Conservation (phyloP, 495 filamentous ascomycete genomes). For the Aspergillus mulundensis region DNA sequence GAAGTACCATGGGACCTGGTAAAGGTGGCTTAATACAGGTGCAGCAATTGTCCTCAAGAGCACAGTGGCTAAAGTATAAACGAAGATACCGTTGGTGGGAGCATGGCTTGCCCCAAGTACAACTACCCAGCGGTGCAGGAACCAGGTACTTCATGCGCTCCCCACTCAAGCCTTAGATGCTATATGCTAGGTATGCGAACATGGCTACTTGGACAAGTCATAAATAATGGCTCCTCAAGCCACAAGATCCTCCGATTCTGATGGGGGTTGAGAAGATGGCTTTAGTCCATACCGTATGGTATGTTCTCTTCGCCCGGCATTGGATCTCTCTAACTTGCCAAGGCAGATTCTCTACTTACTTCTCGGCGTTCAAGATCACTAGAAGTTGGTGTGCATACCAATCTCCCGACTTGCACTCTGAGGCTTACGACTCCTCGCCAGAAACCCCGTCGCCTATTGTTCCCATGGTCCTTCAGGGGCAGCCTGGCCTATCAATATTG, state of each 20-base stretch:
- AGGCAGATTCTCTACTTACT: constrained; percentile 31
- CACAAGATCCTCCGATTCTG: constrained; percentile 38
- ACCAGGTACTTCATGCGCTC: constrained; percentile 30
- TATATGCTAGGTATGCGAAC: neutral
- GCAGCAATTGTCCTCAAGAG: constrained; percentile 50
- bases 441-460: constrained; percentile 22
- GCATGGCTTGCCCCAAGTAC: constrained; percentile 47
- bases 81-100: constrained; percentile 48
- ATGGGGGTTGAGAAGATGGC: constrained; percentile 34
- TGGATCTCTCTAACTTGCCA: neutral
- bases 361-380: constrained; percentile 28
- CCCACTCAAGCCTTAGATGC: neutral
- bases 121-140: constrained; percentile 48
- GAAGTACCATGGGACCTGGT: constrained; percentile 40
- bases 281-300: constrained; percentile 40
- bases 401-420: constrained; percentile 23
- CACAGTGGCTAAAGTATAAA: constrained; percentile 53
- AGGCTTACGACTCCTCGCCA: constrained; percentile 9
- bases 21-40: constrained; percentile 46
- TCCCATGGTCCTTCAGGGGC: constrained; percentile 22
- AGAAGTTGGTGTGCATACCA: constrained; percentile 18
- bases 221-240: constrained; percentile 39
- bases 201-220: constrained; percentile 23
- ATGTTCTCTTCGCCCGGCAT: neutral
- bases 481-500: constrained; percentile 21